phyloP scores from a whole-genome alignment of 2,329 filamentous ascomycete genomes.

The Trichoderma harzianum region DNA sequence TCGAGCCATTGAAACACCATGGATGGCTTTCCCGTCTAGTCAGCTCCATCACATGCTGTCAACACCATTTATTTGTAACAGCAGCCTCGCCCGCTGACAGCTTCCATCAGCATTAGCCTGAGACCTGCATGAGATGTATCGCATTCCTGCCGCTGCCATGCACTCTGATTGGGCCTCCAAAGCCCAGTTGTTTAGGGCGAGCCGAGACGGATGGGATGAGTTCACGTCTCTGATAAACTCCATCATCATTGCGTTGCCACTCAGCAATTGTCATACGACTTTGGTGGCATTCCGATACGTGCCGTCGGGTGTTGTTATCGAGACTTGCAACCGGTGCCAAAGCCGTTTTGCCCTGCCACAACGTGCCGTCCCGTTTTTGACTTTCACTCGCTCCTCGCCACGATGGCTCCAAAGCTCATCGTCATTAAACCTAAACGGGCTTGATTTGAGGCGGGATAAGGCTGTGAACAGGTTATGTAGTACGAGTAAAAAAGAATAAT shows the following conservation, averaged over 20 bases:
- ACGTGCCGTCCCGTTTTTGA: neutral
- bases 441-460: neutral
- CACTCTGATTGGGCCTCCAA: neutral
- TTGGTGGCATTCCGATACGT: neutral
- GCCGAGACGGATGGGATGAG: neutral
- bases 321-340: neutral
- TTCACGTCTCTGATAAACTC: neutral
- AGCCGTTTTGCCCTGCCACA: neutral
- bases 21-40: neutral
- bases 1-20: neutral
- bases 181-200: neutral
- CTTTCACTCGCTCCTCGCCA: neutral
- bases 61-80: neutral
- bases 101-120: neutral
- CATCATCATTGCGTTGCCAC: slow-evolving; percentile 5
- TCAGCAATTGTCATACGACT: slow-evolving; percentile 1
- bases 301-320: neutral
- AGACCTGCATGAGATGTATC: neutral
- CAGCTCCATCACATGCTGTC: neutral
- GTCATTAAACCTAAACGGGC: neutral
- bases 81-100: neutral
- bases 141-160: neutral
- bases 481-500: neutral
- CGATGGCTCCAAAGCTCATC: neutral
- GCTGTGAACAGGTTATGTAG: neutral